A percentile compares a stretch with the other conserved stretches of the same genome.
These are phyloP conservation scores for Amesomyces nigricolor DNA, from an alignment of 2,329 filamentous ascomycete genomes.

Conservation along the genomic window DNA sequence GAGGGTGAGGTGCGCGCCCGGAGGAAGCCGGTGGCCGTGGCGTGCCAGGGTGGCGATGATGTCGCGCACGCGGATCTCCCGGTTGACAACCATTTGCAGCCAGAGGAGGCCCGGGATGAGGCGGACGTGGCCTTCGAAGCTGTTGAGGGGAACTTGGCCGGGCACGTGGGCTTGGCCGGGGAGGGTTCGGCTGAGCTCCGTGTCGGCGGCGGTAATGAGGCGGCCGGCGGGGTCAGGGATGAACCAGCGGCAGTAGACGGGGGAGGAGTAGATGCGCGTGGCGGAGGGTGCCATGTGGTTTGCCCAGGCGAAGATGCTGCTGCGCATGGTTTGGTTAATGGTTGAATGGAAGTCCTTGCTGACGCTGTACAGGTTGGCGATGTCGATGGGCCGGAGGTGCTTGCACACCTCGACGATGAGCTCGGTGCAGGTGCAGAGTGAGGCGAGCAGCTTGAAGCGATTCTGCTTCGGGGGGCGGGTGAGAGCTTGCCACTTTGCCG, in stretches of 20 bases:
- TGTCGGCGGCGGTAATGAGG: constrained; percentile 31
- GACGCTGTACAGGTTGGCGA: constrained; percentile 60
- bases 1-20: constrained; percentile 41
- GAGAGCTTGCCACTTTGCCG: constrained; percentile 9
- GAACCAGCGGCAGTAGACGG: constrained; percentile 51
- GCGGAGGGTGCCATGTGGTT: constrained; percentile 49
- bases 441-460: constrained; percentile 40
- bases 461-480: neutral
- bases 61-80: constrained; percentile 52
- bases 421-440: constrained; percentile 42
- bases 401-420: constrained; percentile 51
- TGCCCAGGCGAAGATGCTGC: constrained; percentile 53
- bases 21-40: constrained; percentile 52
- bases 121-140: constrained; percentile 34
- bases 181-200: constrained; percentile 14
- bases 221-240: constrained; percentile 51
- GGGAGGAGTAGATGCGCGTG: constrained; percentile 54
- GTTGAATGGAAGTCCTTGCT: constrained; percentile 57
- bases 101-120: constrained; percentile 60
- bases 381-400: constrained; percentile 48
- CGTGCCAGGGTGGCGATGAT: constrained; percentile 58
- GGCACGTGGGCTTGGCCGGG: constrained; percentile 3
- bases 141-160: constrained; percentile 4
- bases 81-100: constrained; percentile 59
- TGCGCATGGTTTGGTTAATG: constrained; percentile 54